phyloP scores from a whole-genome alignment of 306 rosid genomes.

The Glycine latifolia region DNA sequence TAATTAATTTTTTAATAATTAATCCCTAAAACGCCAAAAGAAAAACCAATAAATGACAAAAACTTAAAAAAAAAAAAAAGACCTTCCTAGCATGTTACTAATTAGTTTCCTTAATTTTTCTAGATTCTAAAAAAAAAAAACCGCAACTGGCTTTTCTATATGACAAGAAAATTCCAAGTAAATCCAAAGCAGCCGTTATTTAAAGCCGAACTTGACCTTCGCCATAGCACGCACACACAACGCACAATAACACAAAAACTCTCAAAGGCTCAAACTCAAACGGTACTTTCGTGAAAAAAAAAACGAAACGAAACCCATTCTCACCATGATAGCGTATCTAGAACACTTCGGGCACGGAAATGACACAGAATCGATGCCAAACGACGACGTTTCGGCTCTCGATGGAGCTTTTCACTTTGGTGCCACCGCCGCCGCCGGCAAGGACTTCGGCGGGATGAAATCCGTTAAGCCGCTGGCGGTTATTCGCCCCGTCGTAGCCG shows the following conservation, averaged over 20 bases:
- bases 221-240: conserved; percentile 14
- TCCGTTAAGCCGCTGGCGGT: conserved; percentile 65
- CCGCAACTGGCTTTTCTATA: not conserved
- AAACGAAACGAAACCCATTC: not conserved
- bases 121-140: conserved; percentile 22
- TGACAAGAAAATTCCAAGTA: conserved; percentile 27
- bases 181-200: conserved; percentile 54
- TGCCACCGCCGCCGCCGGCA: conserved; percentile 53
- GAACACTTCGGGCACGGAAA: conserved; percentile 73
- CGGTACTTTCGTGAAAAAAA: not conserved
- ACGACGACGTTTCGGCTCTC: conserved; percentile 56
- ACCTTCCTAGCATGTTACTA: not conserved
- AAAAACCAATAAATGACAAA: not conserved
- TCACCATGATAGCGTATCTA: conserved; percentile 79
- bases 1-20: not conserved
- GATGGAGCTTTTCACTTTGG: conserved; percentile 52
- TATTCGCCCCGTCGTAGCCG: conserved; percentile 54
- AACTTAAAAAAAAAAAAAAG: not conserved
- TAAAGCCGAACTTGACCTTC: conserved; percentile 46
- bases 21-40: not conserved
- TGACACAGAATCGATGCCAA: conserved; percentile 66
- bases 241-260: not conserved
- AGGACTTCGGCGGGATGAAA: conserved; percentile 85
- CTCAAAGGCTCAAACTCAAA: conserved; percentile 31
- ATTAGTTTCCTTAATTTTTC: not conserved